Base-by-base conservation (phyloP, 2,329 filamentous ascomycete species). In the Ascochyta clinopodiicola region DNA sequence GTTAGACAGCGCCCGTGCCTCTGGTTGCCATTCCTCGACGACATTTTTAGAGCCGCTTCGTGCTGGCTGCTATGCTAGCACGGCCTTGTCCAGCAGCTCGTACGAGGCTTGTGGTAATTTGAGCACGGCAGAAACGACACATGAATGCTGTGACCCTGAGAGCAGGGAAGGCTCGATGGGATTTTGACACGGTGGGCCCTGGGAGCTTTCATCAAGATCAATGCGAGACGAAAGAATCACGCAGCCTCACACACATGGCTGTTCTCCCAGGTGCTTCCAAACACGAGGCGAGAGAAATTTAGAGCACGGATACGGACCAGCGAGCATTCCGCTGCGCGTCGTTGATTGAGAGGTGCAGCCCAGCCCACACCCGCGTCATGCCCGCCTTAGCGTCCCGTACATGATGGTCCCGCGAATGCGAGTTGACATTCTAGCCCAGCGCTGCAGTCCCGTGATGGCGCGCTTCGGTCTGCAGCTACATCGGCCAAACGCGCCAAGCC, bases 241-340 rank as follows among this genome's bases (percentile, higher is more conserved):
- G 48, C 57, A 36, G 39, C 53, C 31, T 57, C 49, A 48, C 49
- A 39, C n/a, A 3, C 35, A 38, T 13, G 15, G 27, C 38, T 17
- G 36, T 25, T 24, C 31, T 21, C 19, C 37, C 22, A 38, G 31
- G n/a, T 9, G 5, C 22, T 29, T 32, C 36, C 27, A 45, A 27
- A 13, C 13, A n/a, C 42, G n/a, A 12, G 19, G 34, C 31, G 34
- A 13, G 5, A 12, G 25, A 10, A 40, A 36, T 40, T 25, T 32
- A 36, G 25, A 35, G 51, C 25, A 44, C 63, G 61, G 61, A 64
- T 61, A 57, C 56, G 57, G 63, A 60, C 53, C 45, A 51, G 45
- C 39, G 38, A 55, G 45, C 55, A 60, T 57, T 61, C 60, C 62
- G 62, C 57, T 63, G 60, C 58, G 53, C 56, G 57, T 51, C 53